Evolutionary conservation across 495 filamentous ascomycete species (phyloP).

Genomic region (Penicillium ucsense): DNA sequence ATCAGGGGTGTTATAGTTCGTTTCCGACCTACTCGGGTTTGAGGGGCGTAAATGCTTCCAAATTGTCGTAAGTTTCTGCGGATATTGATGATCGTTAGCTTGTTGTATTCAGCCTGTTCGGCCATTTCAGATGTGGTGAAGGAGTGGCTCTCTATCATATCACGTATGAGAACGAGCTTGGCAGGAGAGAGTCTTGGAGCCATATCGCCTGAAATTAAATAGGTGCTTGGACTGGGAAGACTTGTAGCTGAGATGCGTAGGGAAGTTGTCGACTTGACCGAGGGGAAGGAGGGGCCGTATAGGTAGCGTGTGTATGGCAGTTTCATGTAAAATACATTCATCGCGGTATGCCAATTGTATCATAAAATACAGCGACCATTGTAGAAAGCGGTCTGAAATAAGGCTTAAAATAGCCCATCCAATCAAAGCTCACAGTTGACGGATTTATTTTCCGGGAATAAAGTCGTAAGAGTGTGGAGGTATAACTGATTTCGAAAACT

Average conservation of each 20-base stretch:
- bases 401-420: background rate
- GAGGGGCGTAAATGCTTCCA: no score
- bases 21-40: no score
- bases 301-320: background rate
- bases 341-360: background rate
- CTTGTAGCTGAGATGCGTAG: background rate
- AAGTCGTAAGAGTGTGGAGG: background rate
- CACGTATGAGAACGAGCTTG: background rate
- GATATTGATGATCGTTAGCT: no score
- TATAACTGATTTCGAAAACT: background rate
- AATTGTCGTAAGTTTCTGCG: no score
- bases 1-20: no score
- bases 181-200: background rate
- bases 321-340: background rate
- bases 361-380: background rate
- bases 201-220: background rate
- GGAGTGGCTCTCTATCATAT: background rate
- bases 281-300: background rate
- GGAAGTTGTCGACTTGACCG: background rate
- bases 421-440: background rate
- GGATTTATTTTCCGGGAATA: background rate
- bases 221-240: background rate
- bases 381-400: constrained; percentile 1
- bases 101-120: background rate
- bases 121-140: background rate